These are phyloP conservation scores for Filobasidium floriforme DNA, from an alignment of 768 basidiomycete species.

Conservation along the genomic window DNA sequence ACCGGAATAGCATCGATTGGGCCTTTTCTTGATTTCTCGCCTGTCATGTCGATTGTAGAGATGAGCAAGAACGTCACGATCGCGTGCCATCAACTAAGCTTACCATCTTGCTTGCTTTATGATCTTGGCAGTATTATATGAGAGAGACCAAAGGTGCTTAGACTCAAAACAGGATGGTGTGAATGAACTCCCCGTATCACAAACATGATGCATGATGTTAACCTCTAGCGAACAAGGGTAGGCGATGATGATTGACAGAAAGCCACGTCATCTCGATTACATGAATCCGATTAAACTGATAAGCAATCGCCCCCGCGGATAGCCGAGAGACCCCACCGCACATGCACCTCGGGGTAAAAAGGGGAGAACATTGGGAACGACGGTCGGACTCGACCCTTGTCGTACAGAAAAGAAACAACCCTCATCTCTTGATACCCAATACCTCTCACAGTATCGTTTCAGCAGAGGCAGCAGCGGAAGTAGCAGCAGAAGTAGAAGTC, in stretches of 20 bases:
- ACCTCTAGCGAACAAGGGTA: too few species aligned
- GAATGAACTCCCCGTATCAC: too few species aligned
- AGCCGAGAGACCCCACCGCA: not conserved
- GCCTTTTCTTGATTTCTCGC: slow-evolving; percentile 98
- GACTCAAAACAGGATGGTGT: too few species aligned
- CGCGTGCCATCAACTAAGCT: not conserved
- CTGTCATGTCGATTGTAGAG: slow-evolving; percentile 45
- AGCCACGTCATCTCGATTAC: too few species aligned
- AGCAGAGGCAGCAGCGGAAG: not conserved
- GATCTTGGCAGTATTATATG: too few species aligned
- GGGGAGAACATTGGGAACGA: not conserved
- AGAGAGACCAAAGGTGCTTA: too few species aligned
- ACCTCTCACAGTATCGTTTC: too few species aligned
- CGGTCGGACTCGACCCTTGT: not conserved
- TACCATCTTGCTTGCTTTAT: too few species aligned
- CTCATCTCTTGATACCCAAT: too few species aligned
- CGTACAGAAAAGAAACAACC: too few species aligned
- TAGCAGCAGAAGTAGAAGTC: not conserved
- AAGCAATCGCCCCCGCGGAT: not conserved
- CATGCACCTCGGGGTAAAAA: not conserved
- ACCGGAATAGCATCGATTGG: slow-evolving; percentile 50
- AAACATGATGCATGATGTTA: too few species aligned
- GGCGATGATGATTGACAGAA: too few species aligned
- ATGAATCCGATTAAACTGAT: not conserved
- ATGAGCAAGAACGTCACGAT: not conserved